phyloP scores from a whole-genome alignment of 441 rosid species.

The Jatropha multifida region DNA sequence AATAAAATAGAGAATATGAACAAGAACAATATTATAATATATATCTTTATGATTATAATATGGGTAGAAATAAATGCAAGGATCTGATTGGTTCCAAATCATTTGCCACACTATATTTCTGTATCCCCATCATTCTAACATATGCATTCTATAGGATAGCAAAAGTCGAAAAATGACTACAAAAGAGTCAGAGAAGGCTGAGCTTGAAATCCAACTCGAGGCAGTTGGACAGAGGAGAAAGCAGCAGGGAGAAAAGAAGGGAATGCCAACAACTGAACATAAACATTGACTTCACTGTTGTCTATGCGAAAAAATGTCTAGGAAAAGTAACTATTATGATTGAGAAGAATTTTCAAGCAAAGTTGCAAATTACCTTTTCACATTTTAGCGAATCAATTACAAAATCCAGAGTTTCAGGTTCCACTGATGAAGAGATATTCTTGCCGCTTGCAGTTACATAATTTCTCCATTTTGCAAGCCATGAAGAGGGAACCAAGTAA shows the following conservation, averaged over 20 bases:
- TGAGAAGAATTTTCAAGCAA: neutral
- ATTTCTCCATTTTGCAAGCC: slow-evolving; percentile 90
- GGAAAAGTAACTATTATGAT: neutral
- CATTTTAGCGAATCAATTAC: slow-evolving; percentile 71
- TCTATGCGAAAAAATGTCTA: neutral
- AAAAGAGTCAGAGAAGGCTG: neutral
- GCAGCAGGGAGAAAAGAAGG: slow-evolving; percentile 5
- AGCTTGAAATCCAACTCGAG: neutral
- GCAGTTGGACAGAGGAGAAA: neutral
- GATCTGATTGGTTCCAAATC: neutral
- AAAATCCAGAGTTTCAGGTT: slow-evolving; percentile 72
- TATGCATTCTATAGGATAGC: neutral
- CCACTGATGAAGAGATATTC: slow-evolving; percentile 53
- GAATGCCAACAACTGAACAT: neutral
- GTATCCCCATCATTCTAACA: neutral
- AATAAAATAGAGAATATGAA: neutral
- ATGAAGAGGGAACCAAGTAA: slow-evolving; percentile 78
- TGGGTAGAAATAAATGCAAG: slow-evolving; percentile 7
- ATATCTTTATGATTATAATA: slow-evolving; percentile 7
- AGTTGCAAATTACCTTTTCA: slow-evolving; percentile 59
- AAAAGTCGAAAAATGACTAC: neutral
- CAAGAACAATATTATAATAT: slow-evolving; percentile 18
- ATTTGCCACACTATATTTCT: neutral
- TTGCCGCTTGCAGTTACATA: slow-evolving; percentile 76
- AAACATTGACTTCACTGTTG: neutral